Conservation (phyloP, 1,284 basidiomycete genomes). For the Naganishia cerealis region DNA sequence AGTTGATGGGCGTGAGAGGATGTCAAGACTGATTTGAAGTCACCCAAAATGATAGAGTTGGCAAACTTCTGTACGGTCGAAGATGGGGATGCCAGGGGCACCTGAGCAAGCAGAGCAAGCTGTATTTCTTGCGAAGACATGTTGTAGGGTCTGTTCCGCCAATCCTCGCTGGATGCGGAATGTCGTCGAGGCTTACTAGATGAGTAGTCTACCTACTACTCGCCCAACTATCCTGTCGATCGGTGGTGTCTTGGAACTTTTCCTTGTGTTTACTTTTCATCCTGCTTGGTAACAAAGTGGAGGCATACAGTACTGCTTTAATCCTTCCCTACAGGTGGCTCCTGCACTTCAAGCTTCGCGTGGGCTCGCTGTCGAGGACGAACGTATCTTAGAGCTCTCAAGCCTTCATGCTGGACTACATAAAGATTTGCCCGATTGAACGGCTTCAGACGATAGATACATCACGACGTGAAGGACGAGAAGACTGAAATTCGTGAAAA, state of each 20-base stretch:
- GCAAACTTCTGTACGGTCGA: conserved; percentile 39
- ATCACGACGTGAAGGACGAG: too few relatives aligned
- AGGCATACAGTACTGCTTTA: neutral
- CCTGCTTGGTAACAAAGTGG: conserved; percentile 11
- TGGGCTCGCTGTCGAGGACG: too few relatives aligned
- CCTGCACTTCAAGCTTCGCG: too few relatives aligned
- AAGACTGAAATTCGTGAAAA: too few relatives aligned
- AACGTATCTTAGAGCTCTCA: too few relatives aligned
- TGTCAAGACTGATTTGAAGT: conserved; percentile 20
- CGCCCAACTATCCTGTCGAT: neutral
- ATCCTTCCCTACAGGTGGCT: neutral
- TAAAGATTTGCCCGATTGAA: too few relatives aligned
- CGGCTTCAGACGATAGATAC: too few relatives aligned
- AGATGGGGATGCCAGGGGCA: neutral
- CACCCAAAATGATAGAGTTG: conserved; percentile 33
- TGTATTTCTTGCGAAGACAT: conserved; percentile 23
- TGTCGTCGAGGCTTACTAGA: too few relatives aligned
- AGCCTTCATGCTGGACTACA: too few relatives aligned
- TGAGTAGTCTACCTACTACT: neutral
- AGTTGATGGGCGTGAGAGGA: neutral
- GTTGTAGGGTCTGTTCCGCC: neutral
- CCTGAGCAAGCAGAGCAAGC: conserved; percentile 2
- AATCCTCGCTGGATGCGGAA: too few relatives aligned
- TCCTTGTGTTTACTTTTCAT: conserved; percentile 16
- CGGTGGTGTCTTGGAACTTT: conserved; percentile 15